Conservation (phyloP, 352 stramenopile species). For the Phytophthora tubulina region DNA sequence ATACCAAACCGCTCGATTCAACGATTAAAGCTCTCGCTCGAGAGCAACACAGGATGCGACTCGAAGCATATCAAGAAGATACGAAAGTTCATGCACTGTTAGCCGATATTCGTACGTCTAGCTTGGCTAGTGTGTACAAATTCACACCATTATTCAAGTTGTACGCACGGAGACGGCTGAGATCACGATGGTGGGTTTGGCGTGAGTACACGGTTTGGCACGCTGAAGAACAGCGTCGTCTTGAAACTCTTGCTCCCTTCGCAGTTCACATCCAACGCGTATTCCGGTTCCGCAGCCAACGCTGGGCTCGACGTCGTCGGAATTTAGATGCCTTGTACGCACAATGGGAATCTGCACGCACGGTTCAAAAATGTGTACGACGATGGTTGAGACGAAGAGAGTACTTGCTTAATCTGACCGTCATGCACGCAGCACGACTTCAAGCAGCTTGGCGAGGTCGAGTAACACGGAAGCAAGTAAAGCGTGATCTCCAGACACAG, state of each 20-base stretch:
- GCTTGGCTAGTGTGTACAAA: slow-evolving; percentile 55
- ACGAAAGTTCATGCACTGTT: slow-evolving; percentile 51
- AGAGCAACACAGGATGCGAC: slow-evolving; percentile 40
- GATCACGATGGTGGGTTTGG: slow-evolving; percentile 53
- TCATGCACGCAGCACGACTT: slow-evolving; percentile 43
- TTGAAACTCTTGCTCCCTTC: slow-evolving; percentile 53
- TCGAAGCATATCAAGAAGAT: slow-evolving; percentile 40
- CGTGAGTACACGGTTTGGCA: slow-evolving; percentile 56
- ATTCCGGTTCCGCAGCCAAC: slow-evolving; percentile 57
- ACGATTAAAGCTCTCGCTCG: slow-evolving; percentile 35
- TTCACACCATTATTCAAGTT: slow-evolving; percentile 72
- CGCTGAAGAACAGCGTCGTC: slow-evolving; percentile 44
- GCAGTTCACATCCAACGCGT: slow-evolving; percentile 69
- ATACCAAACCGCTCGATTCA: slow-evolving; percentile 28
- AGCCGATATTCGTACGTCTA: slow-evolving; percentile 47
- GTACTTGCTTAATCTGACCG: slow-evolving; percentile 26
- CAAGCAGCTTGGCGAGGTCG: slow-evolving; percentile 65
- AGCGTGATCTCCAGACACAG: slow-evolving; percentile 50
- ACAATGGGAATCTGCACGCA: slow-evolving; percentile 49
- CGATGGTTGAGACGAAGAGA: slow-evolving; percentile 41
- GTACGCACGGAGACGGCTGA: slow-evolving; percentile 54
- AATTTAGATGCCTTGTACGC: slow-evolving; percentile 45
- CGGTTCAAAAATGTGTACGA: slow-evolving; percentile 47
- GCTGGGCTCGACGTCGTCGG: slow-evolving; percentile 41
- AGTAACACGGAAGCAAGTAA: slow-evolving; percentile 46